phyloP scores from a whole-genome alignment of 805 yeast species.

The Metschnikowia continentalis region DNA sequence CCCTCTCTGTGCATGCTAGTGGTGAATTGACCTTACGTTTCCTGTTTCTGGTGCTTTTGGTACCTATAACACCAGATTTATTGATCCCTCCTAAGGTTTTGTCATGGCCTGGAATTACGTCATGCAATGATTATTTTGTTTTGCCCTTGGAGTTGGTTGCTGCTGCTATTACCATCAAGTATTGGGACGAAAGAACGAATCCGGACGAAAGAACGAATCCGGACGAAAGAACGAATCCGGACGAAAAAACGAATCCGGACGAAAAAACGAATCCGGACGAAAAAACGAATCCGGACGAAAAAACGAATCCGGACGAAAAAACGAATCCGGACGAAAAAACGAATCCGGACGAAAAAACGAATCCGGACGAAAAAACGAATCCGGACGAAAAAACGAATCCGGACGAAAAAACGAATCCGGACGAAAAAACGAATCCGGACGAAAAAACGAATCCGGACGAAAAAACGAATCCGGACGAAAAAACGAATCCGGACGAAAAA shows the following conservation, averaged over 20 bases:
- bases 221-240: constrained; percentile 45
- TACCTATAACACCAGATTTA: constrained; percentile 59
- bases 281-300: constrained; percentile 43
- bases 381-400: constrained; percentile 45
- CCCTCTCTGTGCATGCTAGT: constrained; percentile 37
- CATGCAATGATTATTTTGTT: constrained; percentile 47
- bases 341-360: constrained; percentile 45
- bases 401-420: constrained; percentile 47
- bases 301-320: constrained; percentile 43
- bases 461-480: constrained; percentile 43
- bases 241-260: no score
- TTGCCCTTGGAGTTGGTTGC: constrained; percentile 66
- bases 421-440: constrained; percentile 44
- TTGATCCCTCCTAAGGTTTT: constrained; percentile 67
- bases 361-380: constrained; percentile 45
- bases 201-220: constrained; percentile 46
- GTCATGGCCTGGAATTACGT: constrained; percentile 71
- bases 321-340: constrained; percentile 46
- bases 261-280: constrained; percentile 43
- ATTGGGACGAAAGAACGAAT: constrained; percentile 48
- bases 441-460: constrained; percentile 43
- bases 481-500: constrained; percentile 43
- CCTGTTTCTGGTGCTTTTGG: constrained; percentile 48
- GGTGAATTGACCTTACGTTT: constrained; percentile 47
- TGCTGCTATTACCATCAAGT: constrained; percentile 52